Base-by-base conservation (phyloP, 495 filamentous ascomycete species). In the Chaetomium cochliodes region DNA sequence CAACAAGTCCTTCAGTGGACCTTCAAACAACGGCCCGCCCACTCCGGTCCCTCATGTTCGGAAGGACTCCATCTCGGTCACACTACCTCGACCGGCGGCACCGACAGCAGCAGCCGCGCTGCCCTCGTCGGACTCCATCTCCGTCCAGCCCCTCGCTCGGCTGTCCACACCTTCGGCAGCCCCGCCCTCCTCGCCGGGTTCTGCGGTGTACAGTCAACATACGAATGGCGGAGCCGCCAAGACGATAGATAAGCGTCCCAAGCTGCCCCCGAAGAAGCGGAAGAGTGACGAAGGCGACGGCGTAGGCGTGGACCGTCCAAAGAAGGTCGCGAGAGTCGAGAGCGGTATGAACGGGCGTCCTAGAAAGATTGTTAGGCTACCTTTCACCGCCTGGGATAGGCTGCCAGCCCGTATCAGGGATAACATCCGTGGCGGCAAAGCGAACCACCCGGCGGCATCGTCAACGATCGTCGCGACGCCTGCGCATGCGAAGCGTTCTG, bases 261-360 rank as follows among this genome's bases (percentile, higher is more conserved):
- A 75, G 63, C 52, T 49, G 20, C 30, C 28, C 28, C 28, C 28
- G 9, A 74, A 71, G 61, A 77, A 77, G 66, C 70, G 74, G 51
- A 75, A 75, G 64, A 74, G 70, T 52, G 72, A 77, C 23, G 73
- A 77, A 12, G 42, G 23, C 5, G 68, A 67, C 12, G 69, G 23
- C 7, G 68, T 66, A 25, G 73, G 65, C 16, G 62, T 63, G 11
- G 69, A 73, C n/a, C 72, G 74, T 6, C 60, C 76, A 3, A 77
- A 73, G 51, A 81, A 81, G 63, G 41, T 76, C 3, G 66, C 73
- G n/a, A 77, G 74, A 42, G 73, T 73, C 0, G 63, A 76, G 9
- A 73, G 58, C 33, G 60, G 62, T 50, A 37, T 52, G 30, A 70
- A 70, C 18, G 65, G 68, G 20, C 65, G 66, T 11, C 64, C 51